These are phyloP conservation scores for Jaminaea rosea DNA, from an alignment of 1,284 basidiomycete genomes.

Conservation along the genomic window DNA sequence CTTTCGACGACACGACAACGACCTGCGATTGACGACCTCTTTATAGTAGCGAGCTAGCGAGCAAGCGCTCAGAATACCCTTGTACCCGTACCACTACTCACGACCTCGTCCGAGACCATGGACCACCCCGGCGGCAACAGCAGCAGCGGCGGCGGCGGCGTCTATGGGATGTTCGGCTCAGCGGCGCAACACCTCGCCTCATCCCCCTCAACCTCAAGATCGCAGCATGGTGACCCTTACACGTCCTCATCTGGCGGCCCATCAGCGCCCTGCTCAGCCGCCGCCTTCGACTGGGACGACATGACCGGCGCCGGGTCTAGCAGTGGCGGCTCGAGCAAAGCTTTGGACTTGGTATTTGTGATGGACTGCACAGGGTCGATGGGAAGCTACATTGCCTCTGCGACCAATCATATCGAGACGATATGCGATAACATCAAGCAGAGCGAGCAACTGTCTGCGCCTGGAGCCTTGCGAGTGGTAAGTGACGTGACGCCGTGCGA, in stretches of 20 bases:
- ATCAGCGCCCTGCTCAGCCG: no score
- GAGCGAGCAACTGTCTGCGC: slow-evolving; percentile 75
- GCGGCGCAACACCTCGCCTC: neutral
- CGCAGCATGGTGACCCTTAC: no score
- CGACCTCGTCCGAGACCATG: no score
- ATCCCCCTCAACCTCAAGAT: neutral
- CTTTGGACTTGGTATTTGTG: slow-evolving; percentile 9
- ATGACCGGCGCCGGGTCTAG: neutral
- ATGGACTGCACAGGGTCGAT: slow-evolving; percentile 47
- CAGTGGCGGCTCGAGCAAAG: no score
- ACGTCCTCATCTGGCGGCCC: no score
- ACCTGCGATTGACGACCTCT: no score
- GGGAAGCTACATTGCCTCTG: slow-evolving; percentile 49
- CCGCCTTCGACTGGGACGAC: neutral
- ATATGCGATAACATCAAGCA: slow-evolving; percentile 93
- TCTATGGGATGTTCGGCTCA: slow-evolving; percentile 1
- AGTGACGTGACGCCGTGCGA: no score
- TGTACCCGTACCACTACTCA: no score
- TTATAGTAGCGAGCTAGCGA: no score
- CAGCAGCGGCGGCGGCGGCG: neutral
- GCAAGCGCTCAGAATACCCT: no score
- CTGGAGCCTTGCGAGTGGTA: slow-evolving; percentile 65
- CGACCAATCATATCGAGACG: slow-evolving; percentile 94
- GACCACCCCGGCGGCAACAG: no score
- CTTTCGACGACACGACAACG: no score